phyloP scores from a whole-genome alignment of 1,139 yeast species.

The Protomyces gravidus region DNA sequence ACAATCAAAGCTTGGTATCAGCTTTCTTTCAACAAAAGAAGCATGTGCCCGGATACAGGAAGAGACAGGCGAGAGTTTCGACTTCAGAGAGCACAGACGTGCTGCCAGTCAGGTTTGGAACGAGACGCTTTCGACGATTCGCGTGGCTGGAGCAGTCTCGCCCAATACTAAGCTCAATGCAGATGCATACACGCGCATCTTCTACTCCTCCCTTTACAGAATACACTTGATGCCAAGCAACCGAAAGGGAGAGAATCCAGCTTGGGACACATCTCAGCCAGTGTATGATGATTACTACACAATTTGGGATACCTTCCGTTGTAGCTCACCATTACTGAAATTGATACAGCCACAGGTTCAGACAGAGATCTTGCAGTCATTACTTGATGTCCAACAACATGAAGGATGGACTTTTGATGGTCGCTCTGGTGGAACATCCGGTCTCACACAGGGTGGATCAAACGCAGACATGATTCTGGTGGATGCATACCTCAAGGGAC shows the following conservation, averaged over 20 bases:
- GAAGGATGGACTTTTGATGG: conserved; percentile 27
- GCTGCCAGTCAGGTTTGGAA: conserved; percentile 3
- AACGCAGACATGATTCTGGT: conserved; percentile 25
- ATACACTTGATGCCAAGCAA: conserved; percentile 23
- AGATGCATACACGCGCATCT: conserved; percentile 10
- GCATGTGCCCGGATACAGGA: conserved; percentile 8
- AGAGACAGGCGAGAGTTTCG: conserved; percentile 13
- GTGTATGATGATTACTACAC: conserved; percentile 25
- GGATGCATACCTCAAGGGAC: conserved; percentile 21
- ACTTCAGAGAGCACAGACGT: conserved; percentile 1
- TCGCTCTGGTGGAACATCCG: conserved; percentile 23
- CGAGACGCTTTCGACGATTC: conserved; percentile 1
- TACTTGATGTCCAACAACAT: conserved; percentile 22
- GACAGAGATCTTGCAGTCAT: conserved; percentile 6
- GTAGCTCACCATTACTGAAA: conserved; percentile 13
- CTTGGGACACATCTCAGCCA: conserved; percentile 7
- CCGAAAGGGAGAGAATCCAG: conserved; percentile 19
- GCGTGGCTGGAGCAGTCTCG: conserved; percentile 5
- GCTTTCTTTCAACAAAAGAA: conserved; percentile 5
- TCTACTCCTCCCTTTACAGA: conserved; percentile 22
- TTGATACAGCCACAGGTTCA: conserved; percentile 21
- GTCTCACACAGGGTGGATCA: conserved; percentile 23
- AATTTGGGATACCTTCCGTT: conserved; percentile 27
- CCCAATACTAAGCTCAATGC: conserved; percentile 2
- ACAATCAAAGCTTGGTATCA: conserved; percentile 16